Conservation (phyloP, 352 stramenopile genomes). For the Phytophthora quininea region DNA sequence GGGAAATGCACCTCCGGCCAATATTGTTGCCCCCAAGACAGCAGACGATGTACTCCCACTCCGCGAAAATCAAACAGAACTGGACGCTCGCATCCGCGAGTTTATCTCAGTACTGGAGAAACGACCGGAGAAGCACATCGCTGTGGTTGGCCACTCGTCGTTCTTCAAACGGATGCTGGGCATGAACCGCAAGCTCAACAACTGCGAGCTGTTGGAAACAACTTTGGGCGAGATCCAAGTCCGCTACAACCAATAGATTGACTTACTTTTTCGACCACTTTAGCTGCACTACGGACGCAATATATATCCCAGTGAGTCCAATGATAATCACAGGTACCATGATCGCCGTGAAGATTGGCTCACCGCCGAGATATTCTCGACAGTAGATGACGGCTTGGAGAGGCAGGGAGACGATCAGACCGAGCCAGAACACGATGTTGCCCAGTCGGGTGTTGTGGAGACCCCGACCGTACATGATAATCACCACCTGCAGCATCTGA, state of each 20-base stretch:
- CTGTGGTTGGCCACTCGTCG: constrained; percentile 80
- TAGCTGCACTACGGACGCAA: background rate
- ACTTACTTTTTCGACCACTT: background rate
- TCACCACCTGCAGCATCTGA: background rate
- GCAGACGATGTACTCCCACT: constrained; percentile 59
- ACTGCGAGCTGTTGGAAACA: constrained; percentile 76
- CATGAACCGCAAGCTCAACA: constrained; percentile 80
- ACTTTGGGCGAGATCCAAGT: constrained; percentile 26
- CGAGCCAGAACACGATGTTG: background rate
- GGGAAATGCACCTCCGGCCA: constrained; percentile 23
- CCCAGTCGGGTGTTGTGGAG: background rate
- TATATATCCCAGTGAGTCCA: background rate
- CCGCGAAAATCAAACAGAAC: constrained; percentile 59
- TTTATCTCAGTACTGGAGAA: constrained; percentile 62
- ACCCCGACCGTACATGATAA: background rate
- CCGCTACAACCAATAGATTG: constrained; percentile 15
- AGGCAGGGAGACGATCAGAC: background rate
- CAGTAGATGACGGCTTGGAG: background rate
- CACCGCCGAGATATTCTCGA: background rate
- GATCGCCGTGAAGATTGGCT: background rate
- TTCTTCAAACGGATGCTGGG: constrained; percentile 88
- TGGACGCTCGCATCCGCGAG: constrained; percentile 70
- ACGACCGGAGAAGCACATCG: constrained; percentile 73
- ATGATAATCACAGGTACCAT: background rate
- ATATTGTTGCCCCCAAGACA: constrained; percentile 36